Percentiles rank a stretch among this genome's conserved stretches.
phyloP scores from a whole-genome alignment of 2,329 filamentous ascomycete genomes.

The Trichoderma semiorbis region DNA sequence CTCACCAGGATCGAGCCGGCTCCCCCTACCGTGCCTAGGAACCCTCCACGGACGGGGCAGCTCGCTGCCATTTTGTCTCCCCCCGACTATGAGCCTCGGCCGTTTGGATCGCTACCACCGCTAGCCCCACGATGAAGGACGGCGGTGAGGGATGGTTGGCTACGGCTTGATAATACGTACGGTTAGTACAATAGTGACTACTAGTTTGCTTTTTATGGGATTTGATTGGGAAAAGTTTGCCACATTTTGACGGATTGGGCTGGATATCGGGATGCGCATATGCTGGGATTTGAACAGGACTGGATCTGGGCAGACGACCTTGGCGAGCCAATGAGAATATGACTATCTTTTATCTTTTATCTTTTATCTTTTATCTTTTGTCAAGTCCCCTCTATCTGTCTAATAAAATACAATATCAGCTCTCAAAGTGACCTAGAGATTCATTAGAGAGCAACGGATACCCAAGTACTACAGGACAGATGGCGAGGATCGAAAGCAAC shows the following conservation, averaged over 20 bases:
- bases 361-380: not conserved
- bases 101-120: not conserved
- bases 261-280: not conserved
- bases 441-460: no score
- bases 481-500: not conserved
- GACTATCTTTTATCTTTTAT: not conserved
- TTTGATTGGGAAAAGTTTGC: not conserved
- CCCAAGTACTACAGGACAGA: not conserved
- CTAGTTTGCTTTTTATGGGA: not conserved
- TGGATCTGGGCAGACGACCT: not conserved
- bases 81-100: slow-evolving; percentile 10
- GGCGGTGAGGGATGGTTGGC: not conserved
- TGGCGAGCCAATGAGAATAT: not conserved
- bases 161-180: not conserved
- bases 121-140: not conserved
- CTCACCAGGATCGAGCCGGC: not conserved
- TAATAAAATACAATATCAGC: not conserved
- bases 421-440: not conserved
- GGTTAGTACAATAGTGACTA: not conserved
- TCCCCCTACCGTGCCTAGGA: slow-evolving; percentile 20
- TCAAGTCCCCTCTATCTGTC: not conserved
- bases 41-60: slow-evolving; percentile 32
- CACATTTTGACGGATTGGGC: not conserved
- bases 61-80: slow-evolving; percentile 30
- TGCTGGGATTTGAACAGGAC: not conserved